Conservation (phyloP, 2,329 filamentous ascomycete genomes). For the Pseudogymnoascus verrucosus region DNA sequence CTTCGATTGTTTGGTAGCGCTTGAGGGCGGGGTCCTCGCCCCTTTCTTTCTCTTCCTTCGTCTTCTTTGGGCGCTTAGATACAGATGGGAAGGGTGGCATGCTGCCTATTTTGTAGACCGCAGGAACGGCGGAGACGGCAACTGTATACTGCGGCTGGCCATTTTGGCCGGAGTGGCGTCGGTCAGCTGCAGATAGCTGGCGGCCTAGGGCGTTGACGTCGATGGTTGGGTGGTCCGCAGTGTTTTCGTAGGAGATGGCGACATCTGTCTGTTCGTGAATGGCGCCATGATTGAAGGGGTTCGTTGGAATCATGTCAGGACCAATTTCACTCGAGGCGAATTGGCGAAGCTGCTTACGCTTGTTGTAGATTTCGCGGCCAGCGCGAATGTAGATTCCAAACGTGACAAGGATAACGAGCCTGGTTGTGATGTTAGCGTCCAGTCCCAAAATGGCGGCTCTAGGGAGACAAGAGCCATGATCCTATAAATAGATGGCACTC, state of each 20-base stretch:
- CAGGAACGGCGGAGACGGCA: background rate
- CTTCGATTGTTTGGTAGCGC: slow-evolving; percentile 12
- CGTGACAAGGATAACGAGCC: slow-evolving; percentile 53
- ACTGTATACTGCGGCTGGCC: slow-evolving; percentile 11
- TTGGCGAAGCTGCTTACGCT: slow-evolving; percentile 52
- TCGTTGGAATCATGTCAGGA: background rate
- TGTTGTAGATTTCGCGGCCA: slow-evolving; percentile 60
- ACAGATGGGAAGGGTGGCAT: slow-evolving; percentile 7
- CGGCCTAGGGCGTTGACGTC: slow-evolving; percentile 3
- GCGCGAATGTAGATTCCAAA: slow-evolving; percentile 58
- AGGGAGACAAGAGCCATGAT: background rate
- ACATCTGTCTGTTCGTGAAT: slow-evolving; percentile 2
- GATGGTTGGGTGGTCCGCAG: background rate
- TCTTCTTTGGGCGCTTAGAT: background rate
- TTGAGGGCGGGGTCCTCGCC: background rate
- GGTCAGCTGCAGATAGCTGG: slow-evolving; percentile 15
- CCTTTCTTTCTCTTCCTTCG: slow-evolving; percentile 3
- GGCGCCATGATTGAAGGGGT: background rate
- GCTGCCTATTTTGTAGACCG: slow-evolving; percentile 1
- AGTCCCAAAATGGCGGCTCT: background rate
- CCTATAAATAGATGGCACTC: slow-evolving; percentile 20
- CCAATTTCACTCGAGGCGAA: slow-evolving; percentile 29
- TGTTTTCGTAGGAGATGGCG: background rate
- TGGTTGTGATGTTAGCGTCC: slow-evolving; percentile 26
- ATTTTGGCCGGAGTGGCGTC: slow-evolving; percentile 19